Base-by-base conservation (phyloP, 2,329 filamentous ascomycete genomes). In the Monosporascus sp. region DNA sequence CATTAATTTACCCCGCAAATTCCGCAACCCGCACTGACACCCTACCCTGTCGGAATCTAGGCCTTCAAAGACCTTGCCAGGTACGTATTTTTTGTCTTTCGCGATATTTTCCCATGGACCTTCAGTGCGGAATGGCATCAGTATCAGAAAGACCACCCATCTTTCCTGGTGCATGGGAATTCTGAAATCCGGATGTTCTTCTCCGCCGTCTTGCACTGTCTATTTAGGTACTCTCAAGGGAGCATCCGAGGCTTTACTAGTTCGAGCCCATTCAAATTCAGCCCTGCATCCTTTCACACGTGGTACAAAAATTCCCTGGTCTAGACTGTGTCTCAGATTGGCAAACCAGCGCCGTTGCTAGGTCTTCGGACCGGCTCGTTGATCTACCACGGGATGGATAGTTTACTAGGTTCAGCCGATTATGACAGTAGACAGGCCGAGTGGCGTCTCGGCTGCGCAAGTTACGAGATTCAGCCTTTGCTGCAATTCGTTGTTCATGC, bases 21-120 rank as follows among this genome's bases (percentile, higher is more conserved):
- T 39, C 41, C 37, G n/a, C 25, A 35, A 38, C 39, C 27, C 50
- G 22, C 35, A 55, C 61, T 65, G 58, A 65, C 58, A 52, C 43
- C 22, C 54, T 47, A 17, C 31, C 55, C 47, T 55, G 20, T 47
- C 24, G 37, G 22, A 17, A 53, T 61, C 63, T 64, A 69, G 66
- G 65, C 66, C 58, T 68, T 66, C 53, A 60, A 56, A 55, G 64
- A 68, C 53, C 63, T 68, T 53, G 61, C 63, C 48, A 68, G 61
- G 65, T 67, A 63, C 54, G 64, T 62, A 49, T 22, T 47, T 22
- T 44, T 37, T 50, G 20, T 14, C 47, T 44, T 44, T 44, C 48
- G 6, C 9, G 6, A n/a, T 22, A 11, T 15, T 41, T 49, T 27
- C 17, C 31, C 14, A 1, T 49, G 6, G 7, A 9, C 18, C 8